These are phyloP conservation scores for Scheffersomyces cryptocercus DNA, from an alignment of 1,139 yeast genomes.

Conservation along the genomic window DNA sequence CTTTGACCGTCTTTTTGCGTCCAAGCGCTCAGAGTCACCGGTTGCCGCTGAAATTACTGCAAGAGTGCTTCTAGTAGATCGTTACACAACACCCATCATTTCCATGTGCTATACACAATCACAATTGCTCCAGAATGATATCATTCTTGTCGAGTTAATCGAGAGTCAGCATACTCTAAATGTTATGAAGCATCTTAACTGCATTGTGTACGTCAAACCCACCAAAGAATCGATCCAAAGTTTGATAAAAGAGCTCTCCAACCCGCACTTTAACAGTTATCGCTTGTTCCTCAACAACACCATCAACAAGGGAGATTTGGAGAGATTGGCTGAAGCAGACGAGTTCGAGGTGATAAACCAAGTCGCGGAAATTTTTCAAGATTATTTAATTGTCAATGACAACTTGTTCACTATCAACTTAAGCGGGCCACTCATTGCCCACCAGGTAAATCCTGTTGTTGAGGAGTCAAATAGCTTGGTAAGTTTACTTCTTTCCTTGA, in stretches of 20 bases:
- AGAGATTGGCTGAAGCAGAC: constrained; percentile 86
- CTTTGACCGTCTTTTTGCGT: constrained; percentile 37
- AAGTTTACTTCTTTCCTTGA: constrained; percentile 71
- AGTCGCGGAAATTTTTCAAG: constrained; percentile 83
- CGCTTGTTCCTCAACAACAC: constrained; percentile 76
- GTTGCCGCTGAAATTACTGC: constrained; percentile 46
- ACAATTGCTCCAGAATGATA: constrained; percentile 74
- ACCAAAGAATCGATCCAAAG: constrained; percentile 60
- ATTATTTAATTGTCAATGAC: constrained; percentile 70
- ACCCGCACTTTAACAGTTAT: constrained; percentile 80
- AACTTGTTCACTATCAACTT: constrained; percentile 58
- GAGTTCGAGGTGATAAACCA: constrained; percentile 75
- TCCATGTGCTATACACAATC: constrained; percentile 90
- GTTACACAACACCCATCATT: constrained; percentile 75
- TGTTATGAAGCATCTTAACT: constrained; percentile 75
- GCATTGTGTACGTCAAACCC: constrained; percentile 81
- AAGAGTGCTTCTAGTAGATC: constrained; percentile 76
- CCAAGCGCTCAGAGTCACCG: constrained; percentile 16
- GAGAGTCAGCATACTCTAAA: constrained; percentile 64
- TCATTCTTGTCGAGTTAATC: constrained; percentile 76
- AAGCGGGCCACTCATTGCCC: constrained; percentile 3
- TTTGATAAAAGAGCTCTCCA: constrained; percentile 63
- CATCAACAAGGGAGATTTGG: constrained; percentile 73
- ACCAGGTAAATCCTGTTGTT: constrained; percentile 22
- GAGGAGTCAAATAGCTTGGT: constrained; percentile 56